Evolutionary conservation across 106 monocot genomes (phyloP).

Genomic region (Alisma plantagoaquatica): DNA sequence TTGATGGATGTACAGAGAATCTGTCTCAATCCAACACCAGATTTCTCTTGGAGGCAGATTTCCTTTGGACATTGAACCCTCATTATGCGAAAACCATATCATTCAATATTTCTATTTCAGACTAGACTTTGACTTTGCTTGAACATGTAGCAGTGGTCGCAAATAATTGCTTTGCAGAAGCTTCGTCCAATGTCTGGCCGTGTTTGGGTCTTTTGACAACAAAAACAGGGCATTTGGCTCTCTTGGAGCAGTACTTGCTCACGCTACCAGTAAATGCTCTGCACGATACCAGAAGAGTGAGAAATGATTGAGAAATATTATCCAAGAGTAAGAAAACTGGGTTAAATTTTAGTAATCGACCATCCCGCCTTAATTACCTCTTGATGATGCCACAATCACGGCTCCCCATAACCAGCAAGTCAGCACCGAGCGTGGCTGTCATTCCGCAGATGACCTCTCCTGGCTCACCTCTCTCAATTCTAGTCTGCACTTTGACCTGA

Average conservation of each 20-base stretch:
- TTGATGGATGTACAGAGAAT: no score
- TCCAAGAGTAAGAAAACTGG: neutral
- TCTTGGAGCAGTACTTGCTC: conserved; percentile 19
- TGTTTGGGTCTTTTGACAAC: conserved; percentile 18
- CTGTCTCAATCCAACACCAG: no score
- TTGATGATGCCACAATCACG: conserved; percentile 73
- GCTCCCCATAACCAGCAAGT: conserved; percentile 57
- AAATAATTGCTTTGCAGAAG: no score
- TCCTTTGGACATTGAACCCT: no score
- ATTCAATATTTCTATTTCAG: no score
- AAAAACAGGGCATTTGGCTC: conserved; percentile 20
- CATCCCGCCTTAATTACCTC: conserved; percentile 29
- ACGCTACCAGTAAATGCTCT: conserved; percentile 23
- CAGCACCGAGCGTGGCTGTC: conserved; percentile 36
- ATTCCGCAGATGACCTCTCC: conserved; percentile 46
- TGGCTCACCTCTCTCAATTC: conserved; percentile 33
- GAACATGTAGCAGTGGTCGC: no score
- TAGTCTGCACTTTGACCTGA: conserved; percentile 29
- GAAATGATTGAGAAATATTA: no score
- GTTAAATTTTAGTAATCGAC: neutral
- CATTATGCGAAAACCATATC: no score
- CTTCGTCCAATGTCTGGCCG: no score
- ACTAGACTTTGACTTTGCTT: no score
- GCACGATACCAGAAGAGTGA: no score
- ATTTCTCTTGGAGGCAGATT: no score